A percentile compares a stretch with the other conserved stretches of the same genome.
Evolutionary conservation across 2,329 filamentous ascomycete genomes (phyloP).

Genomic region (Talaromyces sp.): DNA sequence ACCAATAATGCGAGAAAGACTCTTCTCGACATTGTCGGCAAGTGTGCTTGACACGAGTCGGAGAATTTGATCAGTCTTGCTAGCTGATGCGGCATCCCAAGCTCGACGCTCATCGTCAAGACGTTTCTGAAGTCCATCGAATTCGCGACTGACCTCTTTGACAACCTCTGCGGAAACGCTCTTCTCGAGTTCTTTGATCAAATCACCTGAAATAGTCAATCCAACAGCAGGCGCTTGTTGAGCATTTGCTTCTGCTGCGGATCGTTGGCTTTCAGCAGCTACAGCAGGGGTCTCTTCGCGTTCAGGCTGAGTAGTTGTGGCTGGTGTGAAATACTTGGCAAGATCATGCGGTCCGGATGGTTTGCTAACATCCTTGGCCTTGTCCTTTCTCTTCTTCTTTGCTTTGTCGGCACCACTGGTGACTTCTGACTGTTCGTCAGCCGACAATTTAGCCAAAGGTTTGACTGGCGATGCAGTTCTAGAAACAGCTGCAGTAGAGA

Average conservation of each 20-base stretch:
- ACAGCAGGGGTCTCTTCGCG: conserved; percentile 9
- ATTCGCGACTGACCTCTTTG: conserved; percentile 47
- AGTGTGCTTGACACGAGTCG: conserved; percentile 66
- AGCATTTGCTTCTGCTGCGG: conserved; percentile 9
- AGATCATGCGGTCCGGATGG: conserved; percentile 18
- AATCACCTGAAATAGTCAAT: conserved; percentile 50
- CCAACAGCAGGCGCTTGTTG: conserved; percentile 11
- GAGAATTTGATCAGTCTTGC: conserved; percentile 68
- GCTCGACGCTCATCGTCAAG: conserved; percentile 67
- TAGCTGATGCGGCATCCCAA: conserved; percentile 59
- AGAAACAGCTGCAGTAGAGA: conserved; percentile 21
- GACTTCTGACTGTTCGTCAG: conserved; percentile 32
- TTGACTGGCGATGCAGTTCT: conserved; percentile 40
- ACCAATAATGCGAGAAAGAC: conserved; percentile 71
- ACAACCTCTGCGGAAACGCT: conserved; percentile 49
- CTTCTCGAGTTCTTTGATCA: conserved; percentile 54
- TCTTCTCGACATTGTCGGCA: conserved; percentile 69
- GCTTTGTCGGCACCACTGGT: conserved; percentile 50
- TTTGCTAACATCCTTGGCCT: conserved; percentile 33
- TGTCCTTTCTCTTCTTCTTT: conserved; percentile 67
- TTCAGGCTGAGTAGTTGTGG: conserved; percentile 11
- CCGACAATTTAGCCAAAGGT: conserved; percentile 36
- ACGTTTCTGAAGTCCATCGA: conserved; percentile 56
- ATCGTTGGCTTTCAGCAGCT: background rate
- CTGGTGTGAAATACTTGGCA: conserved; percentile 16